Base-by-base conservation (phyloP, 345 rosid genomes). In the Eucalyptus tenuipes region DNA sequence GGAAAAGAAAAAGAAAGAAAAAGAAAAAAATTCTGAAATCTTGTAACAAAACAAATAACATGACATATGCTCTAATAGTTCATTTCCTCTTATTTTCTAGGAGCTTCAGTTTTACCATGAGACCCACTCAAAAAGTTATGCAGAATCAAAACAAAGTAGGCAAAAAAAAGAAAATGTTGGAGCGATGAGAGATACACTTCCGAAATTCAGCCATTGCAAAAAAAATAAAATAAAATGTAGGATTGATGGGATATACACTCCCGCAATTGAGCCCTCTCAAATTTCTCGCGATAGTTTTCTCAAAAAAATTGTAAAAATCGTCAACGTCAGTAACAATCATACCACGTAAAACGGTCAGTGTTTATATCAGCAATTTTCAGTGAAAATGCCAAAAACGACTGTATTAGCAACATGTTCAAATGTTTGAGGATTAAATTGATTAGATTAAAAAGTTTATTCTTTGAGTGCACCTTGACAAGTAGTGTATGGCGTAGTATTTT, bases 261-360 rank as follows among this genome's bases (percentile, higher is more conserved):
- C 8, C 15, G 11, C 33, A n/a, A n/a, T 64, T 14, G 33, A 3
- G 75, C 10, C 75, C 37, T 64, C 37, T n/a, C 37, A 64, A 64
- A n/a, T n/a, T 64, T 64, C 37, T 64, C 7, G 37, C 6, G 9
- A 64, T 17, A n/a, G 1, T 64, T 64, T 64, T 14, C n/a, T n/a
- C n/a, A 64, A n/a, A 15, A 8, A n/a, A 15, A 64, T 61, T 29
- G 14, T 10, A 64, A 64, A 7, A 64, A n/a, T 15, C 40, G 7
- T 14, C 10, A 0, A n/a, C 0, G 10, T 14, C 10, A n/a, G 0
- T 11, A 14, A 3, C 2, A 15, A 15, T n/a, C 10, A n/a, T 14
- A n/a, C 0, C 5, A 64, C 3, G 0, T 64, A 14, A n/a, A 4
- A 64, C 3, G 1, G 1, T n/a, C 3, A 3, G 0, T 7, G 3